These are phyloP conservation scores for Quercus glauca DNA, from an alignment of 306 rosid genomes.

Conservation along the genomic window DNA sequence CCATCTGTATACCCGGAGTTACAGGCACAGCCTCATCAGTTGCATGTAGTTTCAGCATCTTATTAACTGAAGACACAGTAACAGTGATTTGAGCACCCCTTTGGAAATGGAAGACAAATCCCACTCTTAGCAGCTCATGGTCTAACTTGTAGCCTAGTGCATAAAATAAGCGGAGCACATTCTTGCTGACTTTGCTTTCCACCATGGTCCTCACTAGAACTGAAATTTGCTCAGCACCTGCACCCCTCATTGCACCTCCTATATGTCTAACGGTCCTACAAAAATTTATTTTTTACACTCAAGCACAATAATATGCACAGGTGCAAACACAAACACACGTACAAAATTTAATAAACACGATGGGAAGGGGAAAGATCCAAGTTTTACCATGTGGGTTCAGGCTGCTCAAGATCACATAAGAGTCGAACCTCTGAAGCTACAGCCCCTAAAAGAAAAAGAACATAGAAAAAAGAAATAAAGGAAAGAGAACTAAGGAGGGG, in stretches of 20 bases:
- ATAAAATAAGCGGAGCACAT: conserved; percentile 76
- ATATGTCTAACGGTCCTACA: conserved; percentile 79
- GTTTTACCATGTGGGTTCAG: conserved; percentile 79
- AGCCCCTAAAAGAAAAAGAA: conserved; percentile 32
- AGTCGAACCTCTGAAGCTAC: conserved; percentile 84
- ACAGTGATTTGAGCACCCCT: conserved; percentile 76
- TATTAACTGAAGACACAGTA: conserved; percentile 76
- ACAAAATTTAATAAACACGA: not conserved
- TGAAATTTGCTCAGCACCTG: conserved; percentile 93
- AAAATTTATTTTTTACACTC: not conserved
- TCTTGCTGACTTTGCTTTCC: conserved; percentile 88
- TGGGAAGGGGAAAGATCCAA: not conserved
- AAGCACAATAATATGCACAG: not conserved
- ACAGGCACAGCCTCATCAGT: conserved; percentile 88
- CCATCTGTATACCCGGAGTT: conserved; percentile 89
- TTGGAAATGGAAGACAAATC: conserved; percentile 69
- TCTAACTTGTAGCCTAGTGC: conserved; percentile 90
- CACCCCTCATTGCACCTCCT: conserved; percentile 96
- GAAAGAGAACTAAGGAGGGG: not conserved
- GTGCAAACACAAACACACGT: not conserved
- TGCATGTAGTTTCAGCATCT: conserved; percentile 86
- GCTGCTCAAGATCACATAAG: conserved; percentile 79
- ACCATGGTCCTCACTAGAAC: conserved; percentile 84
- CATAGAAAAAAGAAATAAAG: conserved; percentile 20
- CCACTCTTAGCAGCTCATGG: conserved; percentile 80